Evolutionary conservation across 108 stramenopile species (phyloP), one percentile per base, ranked within the genome.

Genomic region (Aurantiochytrium sp.): DNA sequence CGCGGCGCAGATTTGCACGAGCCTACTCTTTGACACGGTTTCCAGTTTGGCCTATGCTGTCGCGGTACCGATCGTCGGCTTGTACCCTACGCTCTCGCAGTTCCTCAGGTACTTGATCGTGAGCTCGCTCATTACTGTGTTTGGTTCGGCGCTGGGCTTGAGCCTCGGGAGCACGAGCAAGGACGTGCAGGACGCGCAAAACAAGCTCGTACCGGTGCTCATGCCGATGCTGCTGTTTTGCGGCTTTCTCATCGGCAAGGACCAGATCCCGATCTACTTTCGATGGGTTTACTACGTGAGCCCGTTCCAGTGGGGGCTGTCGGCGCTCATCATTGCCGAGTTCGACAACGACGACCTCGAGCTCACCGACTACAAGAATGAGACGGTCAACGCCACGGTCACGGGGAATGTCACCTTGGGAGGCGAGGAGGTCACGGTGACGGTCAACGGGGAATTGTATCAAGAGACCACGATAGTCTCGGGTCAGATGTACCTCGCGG

Each of bases 261-360:
- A 41, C 27, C 12, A 48, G 45, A 81, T 81, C 24, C 73, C 73
- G 6, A 48, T 48, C n/a, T 22, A 27, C 27, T 81, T 41, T 24
- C n/a, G 39, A 6, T 81, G 39, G 39, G 10, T 81, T 6, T 81
- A 81, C 73, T 81, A 81, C 24, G n/a, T 81, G 73, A 81, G 73
- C 73, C 45, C 45, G 10, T 81, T 81, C 73, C 73, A 81, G 24
- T 81, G 73, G 73, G 36, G 19, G 6, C 45, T 48, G 27, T 27
- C 24, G n/a, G 45, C 45, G 21, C 45, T 81, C 27, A 6, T 48
- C 3, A 42, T 81, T 37, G 30, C 39, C 17, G 73, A 81, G 24
- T 81, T 81, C 45, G 73, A n/a, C n/a, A n/a, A n/a, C n/a, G n/a
- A n/a, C n/a, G n/a, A n/a, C n/a, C n/a, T n/a, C n/a, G n/a, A n/a